Evolutionary conservation across 169 alveolate genomes (phyloP).

Genomic region (Plasmodium yoelii): DNA sequence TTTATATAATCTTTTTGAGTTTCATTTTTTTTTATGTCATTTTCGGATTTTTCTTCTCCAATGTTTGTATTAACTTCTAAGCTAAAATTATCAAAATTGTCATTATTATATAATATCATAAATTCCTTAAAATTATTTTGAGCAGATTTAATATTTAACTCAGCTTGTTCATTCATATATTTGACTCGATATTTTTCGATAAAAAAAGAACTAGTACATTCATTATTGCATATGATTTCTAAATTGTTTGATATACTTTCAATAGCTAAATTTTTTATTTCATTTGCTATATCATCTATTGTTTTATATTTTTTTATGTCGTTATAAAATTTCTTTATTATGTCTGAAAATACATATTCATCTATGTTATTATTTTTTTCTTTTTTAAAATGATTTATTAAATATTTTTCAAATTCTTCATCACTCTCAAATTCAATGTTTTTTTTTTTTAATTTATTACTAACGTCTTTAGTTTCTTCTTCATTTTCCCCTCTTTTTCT

Average conservation of each 20-base stretch:
- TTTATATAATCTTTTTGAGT: neutral
- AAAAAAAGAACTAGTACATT: slow-evolving; percentile 73
- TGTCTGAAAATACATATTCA: slow-evolving; percentile 56
- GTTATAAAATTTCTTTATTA: slow-evolving; percentile 33
- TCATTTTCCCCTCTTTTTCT: slow-evolving; percentile 21
- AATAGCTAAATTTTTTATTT: slow-evolving; percentile 49
- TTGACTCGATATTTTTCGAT: slow-evolving; percentile 56
- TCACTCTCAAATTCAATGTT: slow-evolving; percentile 67
- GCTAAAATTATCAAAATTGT: slow-evolving; percentile 58
- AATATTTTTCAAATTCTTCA: slow-evolving; percentile 67
- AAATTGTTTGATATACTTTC: slow-evolving; percentile 43
- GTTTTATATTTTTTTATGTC: slow-evolving; percentile 58
- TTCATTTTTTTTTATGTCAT: neutral
- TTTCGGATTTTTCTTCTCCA: neutral
- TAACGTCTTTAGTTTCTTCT: slow-evolving; percentile 21
- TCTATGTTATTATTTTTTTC: neutral
- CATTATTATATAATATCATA: slow-evolving; percentile 49
- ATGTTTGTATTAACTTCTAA: slow-evolving; percentile 58
- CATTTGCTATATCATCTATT: slow-evolving; percentile 69
- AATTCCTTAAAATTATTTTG: slow-evolving; percentile 66
- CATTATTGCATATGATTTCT: slow-evolving; percentile 64
- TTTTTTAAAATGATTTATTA: slow-evolving; percentile 50
- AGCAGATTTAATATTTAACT: slow-evolving; percentile 44
- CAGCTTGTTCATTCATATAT: slow-evolving; percentile 58
- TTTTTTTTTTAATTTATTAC: slow-evolving; percentile 13